A percentile compares a stretch with the other conserved stretches of the same genome.
These are phyloP conservation scores for Cystobasidium slooffiae DNA, from an alignment of 1,284 basidiomycete genomes.

Conservation along the genomic window DNA sequence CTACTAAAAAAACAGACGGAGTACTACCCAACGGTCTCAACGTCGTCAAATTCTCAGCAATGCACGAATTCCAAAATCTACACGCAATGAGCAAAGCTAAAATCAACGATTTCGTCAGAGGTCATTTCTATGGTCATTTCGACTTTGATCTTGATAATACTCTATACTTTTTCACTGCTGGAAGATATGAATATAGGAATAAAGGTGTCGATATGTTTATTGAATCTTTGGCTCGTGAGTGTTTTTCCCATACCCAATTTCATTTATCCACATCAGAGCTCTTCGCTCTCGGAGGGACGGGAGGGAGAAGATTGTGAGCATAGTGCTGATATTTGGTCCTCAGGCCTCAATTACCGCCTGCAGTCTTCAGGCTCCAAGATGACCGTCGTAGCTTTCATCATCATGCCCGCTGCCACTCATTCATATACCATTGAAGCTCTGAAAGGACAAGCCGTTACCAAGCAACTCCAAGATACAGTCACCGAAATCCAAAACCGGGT, in stretches of 20 bases:
- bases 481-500: conserved; percentile 91
- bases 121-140: conserved; percentile 97
- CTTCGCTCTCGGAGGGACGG: background rate
- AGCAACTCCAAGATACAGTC: conserved; percentile 92
- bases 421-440: conserved; percentile 97
- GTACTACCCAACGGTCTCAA: conserved; percentile 98
- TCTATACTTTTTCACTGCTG: conserved; percentile 98
- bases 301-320: too few species aligned
- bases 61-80: conserved; percentile 94
- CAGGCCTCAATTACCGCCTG: conserved; percentile 79
- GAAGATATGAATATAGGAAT: conserved; percentile 97
- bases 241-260: background rate
- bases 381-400: conserved; percentile 96
- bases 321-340: too few species aligned
- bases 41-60: conserved; percentile 92
- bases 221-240: conserved; percentile 82
- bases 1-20: conserved; percentile 66
- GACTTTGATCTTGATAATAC: conserved; percentile 74
- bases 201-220: conserved; percentile 99
- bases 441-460: conserved; percentile 97
- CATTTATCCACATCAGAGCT: background rate
- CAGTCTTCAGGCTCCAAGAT: conserved; percentile 76
- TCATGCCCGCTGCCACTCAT: conserved; percentile 94
- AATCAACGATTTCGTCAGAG: conserved; percentile 96
- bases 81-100: conserved; percentile 91